These are phyloP conservation scores for Phytopythium cucurbitacearum DNA, from an alignment of 352 stramenopile genomes.

Conservation along the genomic window DNA sequence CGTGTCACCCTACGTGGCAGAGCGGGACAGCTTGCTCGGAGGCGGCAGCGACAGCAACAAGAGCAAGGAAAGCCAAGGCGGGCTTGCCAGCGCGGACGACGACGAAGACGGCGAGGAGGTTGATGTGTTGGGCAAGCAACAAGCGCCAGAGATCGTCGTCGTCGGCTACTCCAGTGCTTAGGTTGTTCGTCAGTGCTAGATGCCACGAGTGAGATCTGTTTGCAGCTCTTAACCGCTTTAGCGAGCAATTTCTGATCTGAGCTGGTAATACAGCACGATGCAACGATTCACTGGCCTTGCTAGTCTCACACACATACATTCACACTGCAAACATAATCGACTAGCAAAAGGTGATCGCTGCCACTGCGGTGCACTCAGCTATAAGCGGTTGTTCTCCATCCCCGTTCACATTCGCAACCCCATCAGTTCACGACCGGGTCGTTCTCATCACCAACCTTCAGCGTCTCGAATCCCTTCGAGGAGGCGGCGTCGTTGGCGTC, in stretches of 20 bases:
- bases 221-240: no score
- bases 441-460: no score
- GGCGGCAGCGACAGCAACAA: conserved; percentile 8
- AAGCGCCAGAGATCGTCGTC: conserved; percentile 28
- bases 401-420: no score
- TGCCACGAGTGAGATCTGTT: neutral
- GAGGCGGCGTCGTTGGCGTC: conserved; percentile 4
- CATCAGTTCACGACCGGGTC: no score
- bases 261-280: no score
- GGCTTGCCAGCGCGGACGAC: conserved; percentile 14
- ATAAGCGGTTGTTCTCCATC: no score
- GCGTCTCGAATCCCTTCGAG: neutral
- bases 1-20: conserved; percentile 41
- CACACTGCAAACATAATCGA: no score
- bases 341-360: no score
- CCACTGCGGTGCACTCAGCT: no score
- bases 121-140: conserved; percentile 17
- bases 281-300: no score
- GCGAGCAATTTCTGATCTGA: no score
- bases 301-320: no score
- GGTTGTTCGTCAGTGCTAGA: neutral
- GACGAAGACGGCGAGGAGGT: conserved; percentile 47
- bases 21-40: conserved; percentile 45
- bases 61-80: conserved; percentile 6
- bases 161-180: conserved; percentile 17